Evolutionary conservation across 805 yeast genomes (phyloP), one percentile per base, ranked within the genome.

Genomic region (Ogataea paraovalis): DNA sequence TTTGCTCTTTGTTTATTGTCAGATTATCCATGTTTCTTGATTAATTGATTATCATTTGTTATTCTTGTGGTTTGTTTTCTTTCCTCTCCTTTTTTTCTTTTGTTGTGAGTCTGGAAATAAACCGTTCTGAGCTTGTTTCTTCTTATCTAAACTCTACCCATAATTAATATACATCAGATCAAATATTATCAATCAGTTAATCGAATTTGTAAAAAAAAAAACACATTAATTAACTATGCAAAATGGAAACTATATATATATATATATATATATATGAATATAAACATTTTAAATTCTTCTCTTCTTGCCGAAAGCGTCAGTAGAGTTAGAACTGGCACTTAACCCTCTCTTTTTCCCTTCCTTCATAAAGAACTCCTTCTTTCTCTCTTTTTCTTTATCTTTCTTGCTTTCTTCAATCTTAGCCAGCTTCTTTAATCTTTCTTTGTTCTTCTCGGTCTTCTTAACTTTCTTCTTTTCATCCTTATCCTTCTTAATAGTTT

Each of bases 401-500:
- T 70, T 72, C 59, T 82, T 82, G 33, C 74, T 67, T 58, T 82
- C 92, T 49, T 85, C 91, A 48, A 75, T 68, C 68, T 87, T 84
- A n/a, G 88, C 88, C 46, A 87, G 60, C 60, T 78, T 84, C 73
- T 87, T 86, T 50, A 85, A 71, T 61, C 85, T 80, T 51, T 84
- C 92, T 54, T 78, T 80, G 63, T 89, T 81, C 70, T 87, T 83
- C 44, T 80, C 91, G 43, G 73, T 76, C 68, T 88, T 88, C 71
- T 87, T 88, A 34, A 77, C 74, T 60, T 71, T 76, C 55, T 84
- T 80, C 79, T 85, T 86, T 45, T 79, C 78, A 25, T 87, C 96
- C 72, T 92, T 92, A 50, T 85, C 94, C 60, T 82, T 87, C 60
- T 88, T 81, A 45, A 94, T 72, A 0, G 98, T 89, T 59, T 85